Base-by-base conservation (phyloP, 129 eudicot genomes). In the Chrysanthemum lavandulifolium region DNA sequence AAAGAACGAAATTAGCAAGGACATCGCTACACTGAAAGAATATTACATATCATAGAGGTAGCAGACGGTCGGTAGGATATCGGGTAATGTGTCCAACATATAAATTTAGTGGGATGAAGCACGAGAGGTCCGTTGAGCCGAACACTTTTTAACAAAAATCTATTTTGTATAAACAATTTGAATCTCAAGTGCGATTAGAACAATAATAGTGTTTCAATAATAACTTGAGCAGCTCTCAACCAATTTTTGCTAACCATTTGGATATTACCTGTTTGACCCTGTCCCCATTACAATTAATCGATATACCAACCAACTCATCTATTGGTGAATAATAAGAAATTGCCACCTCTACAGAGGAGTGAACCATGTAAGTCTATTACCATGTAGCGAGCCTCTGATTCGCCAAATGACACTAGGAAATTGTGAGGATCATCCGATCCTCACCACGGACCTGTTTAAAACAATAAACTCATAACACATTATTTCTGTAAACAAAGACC, bases 361-460 rank as follows among this genome's bases (percentile, higher is more conserved):
- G 51, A 61, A 73, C 33, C 51, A 73, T 68, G 5, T 19, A 19
- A 31, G 50, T 65, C 63, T 18, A 61, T 52, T 78, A 93, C 98
- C 90, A 81, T 71, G 71, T 89, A 93, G 69, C 84, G 88, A 36
- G 98, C 98, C 57, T 81, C 88, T 72, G 85, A 67, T 48, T 90
- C 92, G 62, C 87, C 91, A 81, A 93, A 93, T 16, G 95, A 69
- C 69, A 93, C 97, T 43, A 93, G 86, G 63, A 85, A 93, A 67
- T 90, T 90, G 95, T 81, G n/a, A n/a, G 88, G 95, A 78, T 90
- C 98, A 70, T 86, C 96, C 25, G 64, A 71, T 87, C 91, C 75
- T 93, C 98, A n/a, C 97, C 93, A 13, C 95, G 86, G 10, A 90
- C 98, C 98, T 93, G 83, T 64, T 59, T 13, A 65, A 75, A 74